Evolutionary conservation across 345 rosid species (phyloP).

Genomic region (Raphanus raphanistrum): DNA sequence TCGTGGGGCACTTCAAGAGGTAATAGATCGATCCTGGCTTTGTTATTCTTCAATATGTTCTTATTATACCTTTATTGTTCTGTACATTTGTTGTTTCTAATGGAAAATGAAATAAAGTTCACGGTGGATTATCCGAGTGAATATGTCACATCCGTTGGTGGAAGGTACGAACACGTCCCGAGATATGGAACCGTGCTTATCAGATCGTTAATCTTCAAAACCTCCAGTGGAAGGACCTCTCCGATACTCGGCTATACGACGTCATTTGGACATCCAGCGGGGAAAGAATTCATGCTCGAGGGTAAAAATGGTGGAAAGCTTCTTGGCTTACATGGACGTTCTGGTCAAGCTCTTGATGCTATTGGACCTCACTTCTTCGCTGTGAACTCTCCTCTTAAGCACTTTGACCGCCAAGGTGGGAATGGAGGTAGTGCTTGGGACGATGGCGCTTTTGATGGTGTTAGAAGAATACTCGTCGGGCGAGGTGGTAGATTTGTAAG

Average conservation of each 20-base stretch:
- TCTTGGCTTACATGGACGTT: slow-evolving; percentile 33
- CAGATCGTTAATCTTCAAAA: slow-evolving; percentile 11
- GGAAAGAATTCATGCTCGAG: slow-evolving; percentile 16
- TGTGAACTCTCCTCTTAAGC: background rate
- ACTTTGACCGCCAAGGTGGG: background rate
- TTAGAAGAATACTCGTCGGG: background rate
- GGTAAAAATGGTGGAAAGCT: slow-evolving; percentile 32
- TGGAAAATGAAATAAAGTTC: slow-evolving; percentile 26
- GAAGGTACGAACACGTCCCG: background rate
- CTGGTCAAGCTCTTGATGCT: slow-evolving; percentile 30
- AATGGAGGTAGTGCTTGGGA: background rate
- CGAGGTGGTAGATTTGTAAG: slow-evolving; percentile 3
- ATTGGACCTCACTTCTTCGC: slow-evolving; percentile 31
- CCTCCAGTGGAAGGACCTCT: slow-evolving; percentile 15
- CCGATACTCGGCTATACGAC: background rate
- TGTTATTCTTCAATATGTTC: background rate
- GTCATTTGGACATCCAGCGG: background rate
- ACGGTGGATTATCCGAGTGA: slow-evolving; percentile 34
- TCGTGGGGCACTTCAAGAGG: slow-evolving; percentile 14
- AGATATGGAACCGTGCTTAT: background rate
- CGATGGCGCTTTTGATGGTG: background rate
- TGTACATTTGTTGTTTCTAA: background rate
- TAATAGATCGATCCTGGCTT: background rate
- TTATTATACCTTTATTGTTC: background rate
- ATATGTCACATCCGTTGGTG: slow-evolving; percentile 31